Conservation (phyloP, 2,329 filamentous ascomycete species). For the Aspergillus sp. region DNA sequence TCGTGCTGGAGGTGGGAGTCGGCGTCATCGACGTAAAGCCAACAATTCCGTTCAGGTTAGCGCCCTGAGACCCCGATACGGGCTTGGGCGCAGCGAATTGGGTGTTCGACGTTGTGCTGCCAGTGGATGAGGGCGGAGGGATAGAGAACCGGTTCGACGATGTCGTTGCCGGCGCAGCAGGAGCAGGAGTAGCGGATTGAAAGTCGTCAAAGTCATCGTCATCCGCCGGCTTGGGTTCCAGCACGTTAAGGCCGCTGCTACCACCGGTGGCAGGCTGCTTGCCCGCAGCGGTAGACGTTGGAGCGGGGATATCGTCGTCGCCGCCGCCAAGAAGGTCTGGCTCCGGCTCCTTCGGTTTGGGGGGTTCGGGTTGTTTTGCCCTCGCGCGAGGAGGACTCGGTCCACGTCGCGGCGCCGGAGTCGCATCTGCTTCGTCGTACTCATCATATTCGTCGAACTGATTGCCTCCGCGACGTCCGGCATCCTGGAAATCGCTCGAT, state of each 20-base stretch:
- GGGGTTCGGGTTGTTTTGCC: conserved; percentile 58
- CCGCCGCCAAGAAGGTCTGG: conserved; percentile 83
- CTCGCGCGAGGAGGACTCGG: conserved; percentile 32
- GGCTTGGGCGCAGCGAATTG: conserved; percentile 78
- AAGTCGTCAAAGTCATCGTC: conserved; percentile 98
- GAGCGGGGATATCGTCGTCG: conserved; percentile 59
- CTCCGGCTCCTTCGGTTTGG: conserved; percentile 73
- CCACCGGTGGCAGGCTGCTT: conserved; percentile 37
- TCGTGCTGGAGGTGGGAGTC: conserved; percentile 47
- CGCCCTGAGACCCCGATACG: conserved; percentile 71
- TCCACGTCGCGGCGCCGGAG: conserved; percentile 47
- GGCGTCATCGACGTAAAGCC: conserved; percentile 75
- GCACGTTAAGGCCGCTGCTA: conserved; percentile 40
- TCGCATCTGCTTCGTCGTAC: conserved; percentile 66
- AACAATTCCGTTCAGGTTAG: conserved; percentile 70
- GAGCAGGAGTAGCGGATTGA: conserved; percentile 65
- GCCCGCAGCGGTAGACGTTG: conserved; percentile 34
- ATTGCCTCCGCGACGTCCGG: conserved; percentile 51
- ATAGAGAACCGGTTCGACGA: conserved; percentile 33
- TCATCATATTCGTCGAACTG: conserved; percentile 97
- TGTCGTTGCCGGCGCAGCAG: conserved; percentile 23
- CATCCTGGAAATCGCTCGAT: conserved; percentile 60
- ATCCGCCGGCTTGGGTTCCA: conserved; percentile 43
- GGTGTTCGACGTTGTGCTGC: conserved; percentile 44
- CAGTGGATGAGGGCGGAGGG: conserved; percentile 40